A percentile compares a stretch with the other conserved stretches of the same genome.
These are phyloP conservation scores for Solanum hybrid DNA, from an alignment of 305 asterid genomes.

Conservation along the genomic window DNA sequence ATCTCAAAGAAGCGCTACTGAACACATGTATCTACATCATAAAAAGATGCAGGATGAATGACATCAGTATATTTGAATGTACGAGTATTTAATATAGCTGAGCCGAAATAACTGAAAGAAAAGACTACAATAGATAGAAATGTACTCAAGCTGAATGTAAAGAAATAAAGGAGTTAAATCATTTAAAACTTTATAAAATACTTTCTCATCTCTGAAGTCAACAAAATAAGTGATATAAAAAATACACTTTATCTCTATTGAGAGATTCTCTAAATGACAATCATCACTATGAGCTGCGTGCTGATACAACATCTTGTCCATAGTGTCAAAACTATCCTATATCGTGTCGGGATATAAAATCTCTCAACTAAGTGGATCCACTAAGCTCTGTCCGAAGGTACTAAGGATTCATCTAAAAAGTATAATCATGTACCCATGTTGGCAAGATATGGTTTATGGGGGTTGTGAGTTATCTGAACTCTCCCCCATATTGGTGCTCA, in stretches of 20 bases:
- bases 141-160: neutral
- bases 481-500: too few relatives aligned
- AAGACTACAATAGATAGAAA: neutral
- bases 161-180: neutral
- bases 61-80: neutral
- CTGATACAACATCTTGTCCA: neutral
- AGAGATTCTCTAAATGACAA: neutral
- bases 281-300: neutral
- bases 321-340: neutral
- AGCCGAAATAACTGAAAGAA: too few relatives aligned
- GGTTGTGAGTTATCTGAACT: too few relatives aligned
- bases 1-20: neutral
- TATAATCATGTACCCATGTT: too few relatives aligned
- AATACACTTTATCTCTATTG: neutral
- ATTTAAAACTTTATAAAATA: too few relatives aligned
- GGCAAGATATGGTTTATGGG: too few relatives aligned
- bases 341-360: too few relatives aligned
- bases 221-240: neutral
- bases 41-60: neutral
- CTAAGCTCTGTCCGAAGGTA: neutral
- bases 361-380: neutral
- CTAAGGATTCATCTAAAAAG: neutral
- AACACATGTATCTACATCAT: neutral
- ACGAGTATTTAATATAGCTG: neutral
- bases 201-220: neutral